Percentiles rank a stretch among this genome's conserved stretches.
These are phyloP conservation scores for Apiospora aurea DNA, from an alignment of 2,329 filamentous ascomycete species.

Conservation along the genomic window DNA sequence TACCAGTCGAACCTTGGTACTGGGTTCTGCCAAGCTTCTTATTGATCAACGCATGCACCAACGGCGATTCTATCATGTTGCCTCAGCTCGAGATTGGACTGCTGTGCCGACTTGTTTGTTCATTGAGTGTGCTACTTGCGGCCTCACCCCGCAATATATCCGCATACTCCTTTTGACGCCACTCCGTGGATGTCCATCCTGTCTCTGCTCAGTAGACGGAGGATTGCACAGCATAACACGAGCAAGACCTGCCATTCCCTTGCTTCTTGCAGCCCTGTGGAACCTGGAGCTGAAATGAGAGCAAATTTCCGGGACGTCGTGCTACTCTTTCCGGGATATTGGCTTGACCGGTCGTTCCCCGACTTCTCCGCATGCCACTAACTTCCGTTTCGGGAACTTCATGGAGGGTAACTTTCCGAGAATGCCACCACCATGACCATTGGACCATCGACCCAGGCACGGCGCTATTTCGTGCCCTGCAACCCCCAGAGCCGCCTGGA, in stretches of 20 bases:
- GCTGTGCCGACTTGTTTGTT: not conserved
- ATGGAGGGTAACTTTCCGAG: constrained; percentile 23
- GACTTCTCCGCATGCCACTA: constrained; percentile 12
- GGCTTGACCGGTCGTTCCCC: not conserved
- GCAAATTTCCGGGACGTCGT: constrained; percentile 16
- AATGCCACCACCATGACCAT: constrained; percentile 5
- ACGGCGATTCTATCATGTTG: not conserved
- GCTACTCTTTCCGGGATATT: not conserved
- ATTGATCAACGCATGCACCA: not conserved
- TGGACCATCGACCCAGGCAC: constrained; percentile 1
- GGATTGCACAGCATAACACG: not conserved
- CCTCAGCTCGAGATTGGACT: not conserved
- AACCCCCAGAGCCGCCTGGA: not conserved
- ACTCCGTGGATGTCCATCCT: not conserved
- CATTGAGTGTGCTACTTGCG: not conserved
- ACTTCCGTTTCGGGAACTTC: constrained; percentile 22
- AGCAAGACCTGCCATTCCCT: constrained; percentile 9
- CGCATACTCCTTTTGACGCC: not conserved
- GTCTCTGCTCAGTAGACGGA: not conserved
- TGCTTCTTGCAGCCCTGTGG: constrained; percentile 5
- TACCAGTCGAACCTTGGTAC: not conserved
- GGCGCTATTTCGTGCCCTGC: not conserved
- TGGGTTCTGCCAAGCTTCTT: constrained; percentile 1
- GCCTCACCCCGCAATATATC: not conserved
- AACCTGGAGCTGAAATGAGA: constrained; percentile 4